Percentiles rank a stretch among this genome's conserved stretches.
These are phyloP conservation scores for Aspergillus kassunensis DNA, from an alignment of 495 filamentous ascomycete species.

Conservation along the genomic window DNA sequence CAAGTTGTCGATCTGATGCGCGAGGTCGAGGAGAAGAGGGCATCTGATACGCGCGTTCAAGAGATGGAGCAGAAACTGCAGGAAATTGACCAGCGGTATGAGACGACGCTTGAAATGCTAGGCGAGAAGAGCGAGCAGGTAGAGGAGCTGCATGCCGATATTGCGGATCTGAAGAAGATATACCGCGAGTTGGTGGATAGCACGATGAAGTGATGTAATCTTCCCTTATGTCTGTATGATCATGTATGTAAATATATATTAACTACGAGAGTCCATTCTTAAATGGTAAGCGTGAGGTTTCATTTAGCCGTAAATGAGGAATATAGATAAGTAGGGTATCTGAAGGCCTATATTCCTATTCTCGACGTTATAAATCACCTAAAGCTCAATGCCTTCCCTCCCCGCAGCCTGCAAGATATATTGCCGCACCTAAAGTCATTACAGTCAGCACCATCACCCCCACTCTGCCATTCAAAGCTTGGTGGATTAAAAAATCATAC, in stretches of 20 bases:
- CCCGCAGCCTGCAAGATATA: slow-evolving; percentile 80
- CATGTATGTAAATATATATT: slow-evolving; percentile 12
- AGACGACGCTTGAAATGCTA: slow-evolving; percentile 88
- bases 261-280: too few species aligned
- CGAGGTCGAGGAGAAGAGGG: slow-evolving; percentile 69
- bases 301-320: too few species aligned
- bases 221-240: not conserved
- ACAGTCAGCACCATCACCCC: too few species aligned
- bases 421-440: slow-evolving; percentile 57
- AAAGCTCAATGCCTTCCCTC: slow-evolving; percentile 75
- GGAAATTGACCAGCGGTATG: slow-evolving; percentile 63
- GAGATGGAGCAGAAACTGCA: slow-evolving; percentile 63
- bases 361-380: not conserved
- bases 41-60: slow-evolving; percentile 53
- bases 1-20: slow-evolving; percentile 87
- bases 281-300: too few species aligned
- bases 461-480: too few species aligned
- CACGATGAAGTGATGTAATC: slow-evolving; percentile 69
- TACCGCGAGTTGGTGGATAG: slow-evolving; percentile 88
- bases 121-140: slow-evolving; percentile 96
- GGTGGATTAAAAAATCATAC: too few species aligned
- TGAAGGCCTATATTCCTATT: not conserved
- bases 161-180: slow-evolving; percentile 89
- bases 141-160: slow-evolving; percentile 84
- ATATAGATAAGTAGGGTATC: slow-evolving; percentile 7